Conservation (phyloP, 345 rosid species). For the Lumnitzera littorea region DNA sequence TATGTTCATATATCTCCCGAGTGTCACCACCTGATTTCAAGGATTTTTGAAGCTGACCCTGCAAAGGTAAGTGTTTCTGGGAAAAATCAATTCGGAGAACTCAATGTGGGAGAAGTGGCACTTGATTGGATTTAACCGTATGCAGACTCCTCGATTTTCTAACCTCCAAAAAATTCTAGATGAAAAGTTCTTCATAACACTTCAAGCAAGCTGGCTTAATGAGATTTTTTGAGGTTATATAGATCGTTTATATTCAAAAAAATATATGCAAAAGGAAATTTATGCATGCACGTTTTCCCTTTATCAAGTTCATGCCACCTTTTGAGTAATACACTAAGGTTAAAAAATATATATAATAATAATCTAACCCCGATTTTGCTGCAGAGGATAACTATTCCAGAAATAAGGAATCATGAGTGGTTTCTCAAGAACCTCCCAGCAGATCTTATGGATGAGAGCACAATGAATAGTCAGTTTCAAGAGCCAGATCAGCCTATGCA, state of each 20-base stretch:
- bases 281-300: too few species aligned
- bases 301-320: too few species aligned
- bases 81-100: background rate
- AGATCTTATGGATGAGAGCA: slow-evolving; percentile 65
- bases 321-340: too few species aligned
- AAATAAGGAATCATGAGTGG: slow-evolving; percentile 89
- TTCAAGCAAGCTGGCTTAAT: too few species aligned
- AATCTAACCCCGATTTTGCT: slow-evolving; percentile 10
- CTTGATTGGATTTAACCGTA: too few species aligned
- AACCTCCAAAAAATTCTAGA: too few species aligned
- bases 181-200: too few species aligned
- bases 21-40: slow-evolving; percentile 82
- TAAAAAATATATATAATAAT: too few species aligned
- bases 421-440: slow-evolving; percentile 88
- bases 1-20: slow-evolving; percentile 89
- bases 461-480: slow-evolving; percentile 49
- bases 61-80: slow-evolving; percentile 43
- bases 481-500: slow-evolving; percentile 86
- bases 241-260: too few species aligned
- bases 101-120: background rate
- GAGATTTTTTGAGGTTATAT: too few species aligned
- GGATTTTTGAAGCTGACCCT: slow-evolving; percentile 95
- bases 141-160: too few species aligned
- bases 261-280: too few species aligned
- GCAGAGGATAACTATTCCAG: slow-evolving; percentile 90